Conservation (phyloP, 441 rosid species). For the Populus trichocarpa region DNA sequence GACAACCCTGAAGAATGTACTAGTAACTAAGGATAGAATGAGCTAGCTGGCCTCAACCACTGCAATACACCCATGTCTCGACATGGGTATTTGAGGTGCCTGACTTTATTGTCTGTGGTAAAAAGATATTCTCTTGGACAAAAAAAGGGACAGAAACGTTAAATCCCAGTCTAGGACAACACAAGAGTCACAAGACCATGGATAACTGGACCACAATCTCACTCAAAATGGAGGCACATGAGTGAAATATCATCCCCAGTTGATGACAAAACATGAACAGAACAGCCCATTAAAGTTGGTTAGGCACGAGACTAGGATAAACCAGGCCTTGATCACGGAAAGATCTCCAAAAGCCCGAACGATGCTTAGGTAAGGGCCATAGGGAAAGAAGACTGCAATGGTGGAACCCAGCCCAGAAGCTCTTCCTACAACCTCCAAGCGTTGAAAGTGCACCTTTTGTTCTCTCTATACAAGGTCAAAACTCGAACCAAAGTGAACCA, state of each 20-base stretch:
- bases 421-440: neutral
- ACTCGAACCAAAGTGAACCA: neutral
- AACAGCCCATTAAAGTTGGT: neutral
- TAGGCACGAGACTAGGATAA: neutral
- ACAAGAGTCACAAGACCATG: neutral
- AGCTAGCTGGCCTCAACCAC: constrained; percentile 19
- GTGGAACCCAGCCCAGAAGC: constrained; percentile 4
- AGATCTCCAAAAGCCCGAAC: neutral
- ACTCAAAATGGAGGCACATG: neutral
- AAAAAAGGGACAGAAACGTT: neutral
- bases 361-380: neutral
- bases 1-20: neutral
- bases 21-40: neutral
- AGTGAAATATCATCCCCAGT: neutral
- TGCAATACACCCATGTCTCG: neutral
- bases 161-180: neutral
- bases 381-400: neutral
- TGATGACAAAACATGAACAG: neutral
- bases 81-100: neutral
- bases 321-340: neutral
- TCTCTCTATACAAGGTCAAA: neutral
- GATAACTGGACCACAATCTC: neutral
- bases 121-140: neutral
- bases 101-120: neutral
- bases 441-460: neutral